Evolutionary conservation across 2,329 filamentous ascomycete genomes (phyloP).

Genomic region (Colletotrichum horii): DNA sequence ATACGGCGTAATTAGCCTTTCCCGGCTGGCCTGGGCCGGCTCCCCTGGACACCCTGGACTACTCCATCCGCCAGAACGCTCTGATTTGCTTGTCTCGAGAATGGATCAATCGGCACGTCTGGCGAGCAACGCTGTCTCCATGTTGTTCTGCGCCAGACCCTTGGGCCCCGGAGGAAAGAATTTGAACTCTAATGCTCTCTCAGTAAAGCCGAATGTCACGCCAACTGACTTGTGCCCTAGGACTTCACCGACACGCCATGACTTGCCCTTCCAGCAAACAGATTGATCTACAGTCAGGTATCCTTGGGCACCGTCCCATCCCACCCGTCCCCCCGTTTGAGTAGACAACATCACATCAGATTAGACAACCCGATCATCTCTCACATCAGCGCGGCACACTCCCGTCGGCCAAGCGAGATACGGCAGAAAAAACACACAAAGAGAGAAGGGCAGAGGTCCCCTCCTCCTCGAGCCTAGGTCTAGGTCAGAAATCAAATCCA

Average conservation of each 20-base stretch:
- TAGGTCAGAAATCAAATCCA: neutral
- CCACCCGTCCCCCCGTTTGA: neutral
- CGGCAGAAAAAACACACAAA: neutral
- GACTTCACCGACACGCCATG: neutral
- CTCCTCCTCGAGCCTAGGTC: neutral
- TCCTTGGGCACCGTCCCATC: neutral
- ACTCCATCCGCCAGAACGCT: neutral
- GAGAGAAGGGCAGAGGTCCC: neutral
- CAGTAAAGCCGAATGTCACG: constrained; percentile 3
- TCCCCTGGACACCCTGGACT: constrained; percentile 4
- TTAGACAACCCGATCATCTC: constrained; percentile 1
- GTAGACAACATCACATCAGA: neutral
- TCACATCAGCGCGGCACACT: neutral
- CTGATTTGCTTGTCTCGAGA: constrained; percentile 9
- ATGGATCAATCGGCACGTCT: constrained; percentile 19
- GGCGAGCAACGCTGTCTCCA: constrained; percentile 9
- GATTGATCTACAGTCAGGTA: neutral
- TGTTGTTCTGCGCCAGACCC: constrained; percentile 3
- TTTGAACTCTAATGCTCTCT: neutral
- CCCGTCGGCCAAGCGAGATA: constrained; percentile 15
- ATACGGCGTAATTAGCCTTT: constrained; percentile 18
- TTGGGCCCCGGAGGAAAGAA: constrained; percentile 7
- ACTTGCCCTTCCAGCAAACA: neutral
- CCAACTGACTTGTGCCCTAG: neutral
- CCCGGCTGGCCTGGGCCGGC: constrained; percentile 8